phyloP scores from a whole-genome alignment of 2,329 filamentous ascomycete genomes.

The Monilinia polystroma region DNA sequence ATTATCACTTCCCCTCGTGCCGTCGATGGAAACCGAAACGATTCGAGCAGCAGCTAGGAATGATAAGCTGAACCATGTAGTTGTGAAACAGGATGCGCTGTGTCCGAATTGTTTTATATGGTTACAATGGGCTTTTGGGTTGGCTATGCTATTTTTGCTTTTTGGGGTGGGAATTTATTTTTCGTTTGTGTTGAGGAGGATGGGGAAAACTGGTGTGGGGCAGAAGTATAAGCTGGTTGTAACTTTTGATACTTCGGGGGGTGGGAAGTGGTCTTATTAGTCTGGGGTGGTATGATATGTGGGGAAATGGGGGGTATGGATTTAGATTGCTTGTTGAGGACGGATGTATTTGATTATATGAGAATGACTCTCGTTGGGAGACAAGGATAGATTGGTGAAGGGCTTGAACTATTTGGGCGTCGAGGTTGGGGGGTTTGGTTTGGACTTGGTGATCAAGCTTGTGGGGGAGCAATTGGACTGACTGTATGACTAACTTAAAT shows the following conservation, averaged over 20 bases:
- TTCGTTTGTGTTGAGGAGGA: background rate
- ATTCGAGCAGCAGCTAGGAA: background rate
- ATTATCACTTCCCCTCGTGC: background rate
- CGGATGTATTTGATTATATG: background rate
- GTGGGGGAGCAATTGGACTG: background rate
- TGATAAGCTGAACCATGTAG: background rate
- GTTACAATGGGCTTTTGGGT: background rate
- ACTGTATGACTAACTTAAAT: background rate
- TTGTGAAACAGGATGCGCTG: rapidly evolving
- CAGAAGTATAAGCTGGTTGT: background rate
- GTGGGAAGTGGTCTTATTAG: background rate
- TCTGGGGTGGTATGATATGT: no score
- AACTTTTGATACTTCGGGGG: background rate
- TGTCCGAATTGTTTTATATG: conserved; percentile 9
- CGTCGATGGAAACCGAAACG: background rate
- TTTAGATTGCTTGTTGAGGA: no score
- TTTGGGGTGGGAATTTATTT: background rate
- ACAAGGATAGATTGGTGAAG: background rate
- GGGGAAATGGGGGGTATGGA: background rate
- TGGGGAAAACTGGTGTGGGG: no score
- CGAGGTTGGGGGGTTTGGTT: background rate
- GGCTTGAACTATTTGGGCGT: background rate
- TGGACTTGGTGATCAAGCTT: background rate
- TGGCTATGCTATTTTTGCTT: background rate
- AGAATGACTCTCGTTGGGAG: background rate